Conservation (phyloP, 1,284 basidiomycete genomes). For the Trichosporon sp. region DNA sequence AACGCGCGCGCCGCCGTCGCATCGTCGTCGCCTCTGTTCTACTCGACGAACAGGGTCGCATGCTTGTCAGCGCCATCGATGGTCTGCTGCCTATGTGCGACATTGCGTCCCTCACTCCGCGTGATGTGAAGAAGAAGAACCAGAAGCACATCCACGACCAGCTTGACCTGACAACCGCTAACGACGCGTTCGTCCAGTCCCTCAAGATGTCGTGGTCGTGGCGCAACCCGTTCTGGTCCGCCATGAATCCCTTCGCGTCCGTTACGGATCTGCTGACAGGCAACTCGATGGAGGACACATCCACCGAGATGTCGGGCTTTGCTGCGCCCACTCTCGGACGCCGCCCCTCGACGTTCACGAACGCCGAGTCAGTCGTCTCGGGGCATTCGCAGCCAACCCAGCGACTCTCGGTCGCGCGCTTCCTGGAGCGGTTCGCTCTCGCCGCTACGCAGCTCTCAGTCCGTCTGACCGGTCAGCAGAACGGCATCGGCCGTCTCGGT, state of each 20-base stretch:
- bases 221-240: conserved; percentile 45
- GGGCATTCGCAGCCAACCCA: conserved; percentile 16
- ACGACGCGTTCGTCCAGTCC: conserved; percentile 58
- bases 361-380: conserved; percentile 22
- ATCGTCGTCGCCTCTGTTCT: conserved; percentile 58
- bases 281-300: conserved; percentile 7
- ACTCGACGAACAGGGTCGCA: conserved; percentile 55
- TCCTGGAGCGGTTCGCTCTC: conserved; percentile 53
- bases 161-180: conserved; percentile 54
- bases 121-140: conserved; percentile 27
- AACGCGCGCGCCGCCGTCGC: conserved; percentile 53
- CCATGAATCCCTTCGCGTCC: conserved; percentile 34
- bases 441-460: conserved; percentile 49
- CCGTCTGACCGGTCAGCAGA: conserved; percentile 47
- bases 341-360: conserved; percentile 26
- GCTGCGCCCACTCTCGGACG: not conserved
- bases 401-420: conserved; percentile 46
- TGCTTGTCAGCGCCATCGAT: conserved; percentile 57
- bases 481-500: conserved; percentile 53
- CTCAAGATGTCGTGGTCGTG: conserved; percentile 57
- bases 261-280: conserved; percentile 11
- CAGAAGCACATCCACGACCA: conserved; percentile 2
- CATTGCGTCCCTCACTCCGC: conserved; percentile 48
- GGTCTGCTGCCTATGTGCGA: conserved; percentile 58
- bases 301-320: conserved; percentile 9